Base-by-base conservation (phyloP, 2,329 filamentous ascomycete species). In the Scortechinia acanthostroma region DNA sequence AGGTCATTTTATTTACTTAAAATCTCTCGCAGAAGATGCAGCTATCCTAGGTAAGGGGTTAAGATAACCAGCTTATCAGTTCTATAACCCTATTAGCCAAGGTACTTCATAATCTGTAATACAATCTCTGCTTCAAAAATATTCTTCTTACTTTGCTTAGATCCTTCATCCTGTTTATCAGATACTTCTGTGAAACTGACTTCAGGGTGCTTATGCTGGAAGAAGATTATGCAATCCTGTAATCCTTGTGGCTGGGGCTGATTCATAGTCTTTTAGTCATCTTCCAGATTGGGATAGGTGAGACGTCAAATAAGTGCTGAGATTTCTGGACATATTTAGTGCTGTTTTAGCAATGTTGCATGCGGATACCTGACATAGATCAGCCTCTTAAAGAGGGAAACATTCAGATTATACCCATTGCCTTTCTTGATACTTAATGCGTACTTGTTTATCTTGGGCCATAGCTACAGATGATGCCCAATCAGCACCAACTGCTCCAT, bases 1-100 rank as follows among this genome's bases (percentile, higher is more conserved):
- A 81, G 79, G 49, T 89, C 83, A 43, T 77, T 78, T 0, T 80
- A 70, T 6, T 68, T 58, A 3, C 62, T 62, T 3, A 84, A 61
- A 0, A 61, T 65, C 0, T 79, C 67, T 16, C 64, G 58, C 2
- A 90, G 62, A 0, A 83, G 63, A 2, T 63, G 71, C 0, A 90
- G 58, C 50, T 89, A 85, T 0, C 83, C 85, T 0, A 89, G 65
- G 51, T 91, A 90, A 0, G 86, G 86, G 0, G 83, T 87, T 1
- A 90, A 58, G 0, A 91, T 65, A 0, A 88, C 84, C 6, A 89
- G 66, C 2, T 85, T 63, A 3, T 78, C 67, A 0, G 80, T 79
- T 3, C 71, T 69, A 52, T 89, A 90, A 0, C 83, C 83, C 50
- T 91, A 85, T 48, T 88, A 86, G 0, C 67, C 78, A 0, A 91